Base-by-base conservation (phyloP, 2,329 filamentous ascomycete genomes). In the Trichoderma citrinoviride region DNA sequence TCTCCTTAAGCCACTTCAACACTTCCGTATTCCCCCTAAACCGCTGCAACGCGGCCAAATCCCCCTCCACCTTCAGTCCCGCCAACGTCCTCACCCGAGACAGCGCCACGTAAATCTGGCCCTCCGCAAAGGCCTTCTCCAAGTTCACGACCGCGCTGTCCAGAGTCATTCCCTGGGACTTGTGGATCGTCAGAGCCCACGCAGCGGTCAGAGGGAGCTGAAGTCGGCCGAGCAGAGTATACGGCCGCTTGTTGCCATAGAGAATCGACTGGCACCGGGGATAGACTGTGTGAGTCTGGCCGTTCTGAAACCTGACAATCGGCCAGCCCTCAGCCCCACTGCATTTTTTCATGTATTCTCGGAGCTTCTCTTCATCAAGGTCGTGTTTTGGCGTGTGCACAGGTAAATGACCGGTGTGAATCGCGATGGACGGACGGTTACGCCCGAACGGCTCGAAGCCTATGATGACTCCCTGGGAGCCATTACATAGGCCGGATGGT, bases 171-270 rank as follows among this genome's bases (percentile, higher is more conserved):
- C 86, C 85, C 74, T 89, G 85, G 4, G 80, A 80, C 71, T 87
- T 88, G 71, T 90, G 87, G 2, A 88, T 82, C 0, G 82, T 89
- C 70, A 88, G 81, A 0, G 87, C 87, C 83, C 86, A 90, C 0
- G 82, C 87, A 0, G 85, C 77, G 1, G 80, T 74, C 0, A 90
- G 77, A 0, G 87, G 87, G 6, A 90, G 80, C 70, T 89, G 87
- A 0, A 85, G 86, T n/a, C 87, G 78, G 1, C 78, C 77, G 0
- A 88, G 71, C 1, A 82, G 68, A 41, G 78, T 81, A 67, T 81
- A 82, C 0, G 83, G 82, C 56, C 71, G 21, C 2, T 75, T 71
- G 46, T 80, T 74, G 2, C 83, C 83, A 0, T 84, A 67, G 60
- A 83, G 76, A 19, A 76, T 79, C 29, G 83, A 73, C 10, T 78